phyloP scores from a whole-genome alignment of 1,284 basidiomycete genomes.

The Tilletia walkeri region DNA sequence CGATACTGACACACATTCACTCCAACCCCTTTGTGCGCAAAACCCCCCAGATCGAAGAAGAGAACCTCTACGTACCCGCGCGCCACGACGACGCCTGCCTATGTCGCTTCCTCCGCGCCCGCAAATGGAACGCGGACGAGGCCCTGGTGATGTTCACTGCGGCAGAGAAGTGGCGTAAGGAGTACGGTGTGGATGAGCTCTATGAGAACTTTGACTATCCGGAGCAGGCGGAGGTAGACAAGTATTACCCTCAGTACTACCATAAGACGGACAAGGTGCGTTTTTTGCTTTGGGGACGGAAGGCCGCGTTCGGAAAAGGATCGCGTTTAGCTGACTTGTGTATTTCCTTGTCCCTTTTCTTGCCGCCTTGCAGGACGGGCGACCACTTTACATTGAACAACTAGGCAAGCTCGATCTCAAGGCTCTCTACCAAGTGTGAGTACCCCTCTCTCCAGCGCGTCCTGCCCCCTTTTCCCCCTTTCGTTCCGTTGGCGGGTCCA shows the following conservation, averaged over 20 bases:
- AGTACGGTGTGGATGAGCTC: slow-evolving; percentile 83
- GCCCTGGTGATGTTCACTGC: slow-evolving; percentile 80
- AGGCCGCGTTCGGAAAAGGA: background rate
- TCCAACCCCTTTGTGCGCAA: background rate
- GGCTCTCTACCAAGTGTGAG: slow-evolving; percentile 59
- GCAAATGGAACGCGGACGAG: slow-evolving; percentile 82
- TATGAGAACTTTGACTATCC: slow-evolving; percentile 81
- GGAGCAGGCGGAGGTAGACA: slow-evolving; percentile 79
- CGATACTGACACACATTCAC: background rate
- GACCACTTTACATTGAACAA: slow-evolving; percentile 91
- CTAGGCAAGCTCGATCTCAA: slow-evolving; percentile 85
- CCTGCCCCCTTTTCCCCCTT: background rate
- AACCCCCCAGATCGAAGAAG: slow-evolving; percentile 36
- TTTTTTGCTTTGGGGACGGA: background rate
- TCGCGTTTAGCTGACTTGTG: background rate
- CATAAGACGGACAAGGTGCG: slow-evolving; percentile 88
- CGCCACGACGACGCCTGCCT: slow-evolving; percentile 54
- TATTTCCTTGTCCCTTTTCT: background rate
- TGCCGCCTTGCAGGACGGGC: slow-evolving; percentile 69
- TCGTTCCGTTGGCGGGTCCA: no score
- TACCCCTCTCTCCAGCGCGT: background rate
- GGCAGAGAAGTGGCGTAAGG: slow-evolving; percentile 86
- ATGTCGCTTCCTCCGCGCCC: slow-evolving; percentile 74
- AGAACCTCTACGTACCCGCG: slow-evolving; percentile 47
- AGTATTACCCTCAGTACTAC: slow-evolving; percentile 91